phyloP scores from a whole-genome alignment of 2,329 filamentous ascomycete species.

The Phialophora expanda region DNA sequence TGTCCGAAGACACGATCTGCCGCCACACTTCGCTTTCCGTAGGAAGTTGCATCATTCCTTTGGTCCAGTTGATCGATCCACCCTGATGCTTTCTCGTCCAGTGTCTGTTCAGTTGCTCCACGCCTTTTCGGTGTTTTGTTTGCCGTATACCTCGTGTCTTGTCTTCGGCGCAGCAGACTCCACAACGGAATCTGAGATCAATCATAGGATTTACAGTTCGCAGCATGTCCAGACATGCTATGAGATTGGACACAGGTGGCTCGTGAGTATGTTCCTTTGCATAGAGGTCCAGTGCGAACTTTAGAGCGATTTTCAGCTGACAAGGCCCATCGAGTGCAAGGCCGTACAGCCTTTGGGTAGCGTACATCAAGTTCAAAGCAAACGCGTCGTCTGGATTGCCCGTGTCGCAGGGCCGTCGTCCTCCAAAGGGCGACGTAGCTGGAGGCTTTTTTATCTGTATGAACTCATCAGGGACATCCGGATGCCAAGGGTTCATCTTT shows the following conservation, averaged over 20 bases:
- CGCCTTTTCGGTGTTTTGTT: conserved; percentile 24
- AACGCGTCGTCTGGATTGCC: conserved; percentile 35
- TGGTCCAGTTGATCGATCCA: conserved; percentile 17
- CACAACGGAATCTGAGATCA: conserved; percentile 36
- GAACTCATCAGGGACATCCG: conserved; percentile 35
- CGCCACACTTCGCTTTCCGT: conserved; percentile 34
- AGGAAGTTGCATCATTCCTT: conserved; percentile 36
- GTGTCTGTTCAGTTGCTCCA: conserved; percentile 32
- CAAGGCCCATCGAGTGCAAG: conserved; percentile 35
- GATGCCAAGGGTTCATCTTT: conserved; percentile 40
- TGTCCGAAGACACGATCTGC: conserved; percentile 30
- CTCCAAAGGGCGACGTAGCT: conserved; percentile 37
- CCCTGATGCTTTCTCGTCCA: conserved; percentile 35
- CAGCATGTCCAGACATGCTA: conserved; percentile 20
- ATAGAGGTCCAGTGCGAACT: conserved; percentile 38
- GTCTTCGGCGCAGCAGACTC: conserved; percentile 31
- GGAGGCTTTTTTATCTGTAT: conserved; percentile 12
- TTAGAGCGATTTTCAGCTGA: conserved; percentile 40
- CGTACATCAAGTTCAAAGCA: conserved; percentile 38
- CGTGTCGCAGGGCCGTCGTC: conserved; percentile 21
- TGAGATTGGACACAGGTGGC: conserved; percentile 18
- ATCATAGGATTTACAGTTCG: conserved; percentile 29
- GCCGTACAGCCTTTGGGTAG: conserved; percentile 35
- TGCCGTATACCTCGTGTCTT: conserved; percentile 4
- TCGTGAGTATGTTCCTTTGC: background rate